Conservation (phyloP, 148 eudicot genomes). For the Beta vulgaris region DNA sequence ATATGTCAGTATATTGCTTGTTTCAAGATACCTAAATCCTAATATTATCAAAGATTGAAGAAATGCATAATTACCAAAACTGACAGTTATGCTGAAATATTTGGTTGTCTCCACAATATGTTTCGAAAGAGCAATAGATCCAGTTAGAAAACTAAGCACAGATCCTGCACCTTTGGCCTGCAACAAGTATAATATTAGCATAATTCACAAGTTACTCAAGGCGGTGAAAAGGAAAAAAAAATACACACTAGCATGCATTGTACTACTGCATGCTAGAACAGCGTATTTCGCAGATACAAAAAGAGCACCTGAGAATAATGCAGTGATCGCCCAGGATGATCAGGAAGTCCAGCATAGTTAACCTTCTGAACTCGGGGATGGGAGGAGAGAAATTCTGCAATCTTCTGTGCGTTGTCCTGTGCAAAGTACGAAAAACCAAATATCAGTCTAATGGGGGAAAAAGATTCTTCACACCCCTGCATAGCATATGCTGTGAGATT, state of each 20-base stretch:
- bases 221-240: neutral
- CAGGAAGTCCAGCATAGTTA: conserved; percentile 91
- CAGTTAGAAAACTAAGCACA: conserved; percentile 91
- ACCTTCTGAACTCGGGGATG: conserved; percentile 87
- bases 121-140: conserved; percentile 81
- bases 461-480: neutral
- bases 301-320: conserved; percentile 82
- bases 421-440: conserved; percentile 7
- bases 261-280: neutral
- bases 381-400: conserved; percentile 87
- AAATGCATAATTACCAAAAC: conserved; percentile 66
- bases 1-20: neutral
- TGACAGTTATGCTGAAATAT: conserved; percentile 90
- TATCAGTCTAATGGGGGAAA: neutral
- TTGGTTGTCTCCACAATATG: conserved; percentile 81
- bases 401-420: conserved; percentile 94
- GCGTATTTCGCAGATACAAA: neutral
- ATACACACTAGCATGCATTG: neutral
- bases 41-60: neutral
- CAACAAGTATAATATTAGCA: conserved; percentile 9
- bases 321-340: conserved; percentile 79
- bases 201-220: neutral
- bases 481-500: too few species aligned
- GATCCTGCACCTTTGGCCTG: conserved; percentile 99
- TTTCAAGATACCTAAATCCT: neutral